Evolutionary conservation across 1,284 basidiomycete genomes (phyloP).

Genomic region (Paramarasmius palmivorus): DNA sequence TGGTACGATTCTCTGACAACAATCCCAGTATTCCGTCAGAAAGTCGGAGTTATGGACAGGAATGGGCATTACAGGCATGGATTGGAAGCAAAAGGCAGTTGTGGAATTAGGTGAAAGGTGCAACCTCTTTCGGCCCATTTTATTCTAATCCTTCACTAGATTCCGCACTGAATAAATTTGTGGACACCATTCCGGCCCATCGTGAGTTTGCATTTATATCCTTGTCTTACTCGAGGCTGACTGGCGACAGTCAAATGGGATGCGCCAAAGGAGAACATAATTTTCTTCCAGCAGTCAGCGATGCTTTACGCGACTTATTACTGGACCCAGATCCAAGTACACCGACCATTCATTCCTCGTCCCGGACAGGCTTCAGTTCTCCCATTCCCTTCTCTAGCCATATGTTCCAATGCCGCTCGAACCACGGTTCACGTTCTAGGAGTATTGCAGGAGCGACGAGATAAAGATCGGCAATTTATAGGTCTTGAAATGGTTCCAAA

Average conservation of each 20-base stretch:
- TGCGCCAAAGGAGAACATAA: slow-evolving; percentile 54
- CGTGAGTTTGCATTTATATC: slow-evolving; percentile 35
- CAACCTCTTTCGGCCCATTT: no score
- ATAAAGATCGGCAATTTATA: slow-evolving; percentile 15
- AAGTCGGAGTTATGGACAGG: slow-evolving; percentile 59
- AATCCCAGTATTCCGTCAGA: slow-evolving; percentile 69
- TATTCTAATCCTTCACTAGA: slow-evolving; percentile 32
- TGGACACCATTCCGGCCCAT: slow-evolving; percentile 69
- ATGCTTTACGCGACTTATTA: slow-evolving; percentile 70
- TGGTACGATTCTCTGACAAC: not conserved
- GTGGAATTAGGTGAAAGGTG: slow-evolving; percentile 47
- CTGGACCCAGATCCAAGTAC: slow-evolving; percentile 74
- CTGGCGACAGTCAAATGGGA: slow-evolving; percentile 66
- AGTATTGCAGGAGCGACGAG: slow-evolving; percentile 38
- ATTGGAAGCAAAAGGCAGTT: slow-evolving; percentile 71
- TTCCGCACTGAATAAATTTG: slow-evolving; percentile 76
- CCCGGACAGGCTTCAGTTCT: slow-evolving; percentile 54
- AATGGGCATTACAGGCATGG: slow-evolving; percentile 43
- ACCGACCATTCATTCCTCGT: slow-evolving; percentile 80
- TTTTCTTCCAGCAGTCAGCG: slow-evolving; percentile 72
- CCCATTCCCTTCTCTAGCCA: slow-evolving; percentile 73
- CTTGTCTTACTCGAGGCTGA: not conserved
- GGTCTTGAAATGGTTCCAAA: slow-evolving; percentile 27
- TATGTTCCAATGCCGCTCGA: slow-evolving; percentile 86
- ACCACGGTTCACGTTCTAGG: slow-evolving; percentile 75